These are phyloP conservation scores for Vaccinium myrtillus DNA, from an alignment of 148 eudicot species.

Conservation along the genomic window DNA sequence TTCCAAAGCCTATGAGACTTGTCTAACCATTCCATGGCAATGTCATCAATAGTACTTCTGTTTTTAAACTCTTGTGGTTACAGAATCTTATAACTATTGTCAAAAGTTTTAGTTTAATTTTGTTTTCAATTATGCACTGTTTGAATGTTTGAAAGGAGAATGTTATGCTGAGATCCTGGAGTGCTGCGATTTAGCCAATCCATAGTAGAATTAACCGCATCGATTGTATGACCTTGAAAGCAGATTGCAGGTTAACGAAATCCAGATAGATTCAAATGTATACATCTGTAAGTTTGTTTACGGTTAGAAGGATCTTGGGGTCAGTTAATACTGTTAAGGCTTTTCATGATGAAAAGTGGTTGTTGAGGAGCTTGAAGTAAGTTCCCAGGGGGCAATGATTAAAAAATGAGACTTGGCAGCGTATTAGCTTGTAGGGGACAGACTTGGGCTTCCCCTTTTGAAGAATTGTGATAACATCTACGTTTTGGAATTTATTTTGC, in stretches of 20 bases:
- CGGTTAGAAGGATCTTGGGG: not conserved
- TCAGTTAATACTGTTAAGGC: not conserved
- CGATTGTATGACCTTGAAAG: not conserved
- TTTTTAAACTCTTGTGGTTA: not conserved
- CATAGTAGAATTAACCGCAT: not conserved
- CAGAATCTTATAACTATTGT: not conserved
- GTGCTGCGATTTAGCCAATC: not conserved
- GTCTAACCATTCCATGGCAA: too few relatives aligned
- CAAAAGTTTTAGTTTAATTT: not conserved
- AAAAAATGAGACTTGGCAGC: not conserved
- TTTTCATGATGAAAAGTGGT: not conserved
- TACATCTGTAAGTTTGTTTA: not conserved
- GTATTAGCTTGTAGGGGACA: not conserved
- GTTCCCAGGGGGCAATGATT: not conserved
- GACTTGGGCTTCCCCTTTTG: not conserved
- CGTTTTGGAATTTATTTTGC: not conserved
- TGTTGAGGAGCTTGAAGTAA: not conserved
- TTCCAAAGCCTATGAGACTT: too few relatives aligned
- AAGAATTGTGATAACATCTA: too few relatives aligned
- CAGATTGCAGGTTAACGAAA: not conserved
- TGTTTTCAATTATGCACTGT: not conserved
- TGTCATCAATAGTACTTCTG: not conserved
- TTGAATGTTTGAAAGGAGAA: not conserved
- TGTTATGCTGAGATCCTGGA: not conserved
- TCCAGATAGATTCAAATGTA: not conserved